Percentiles rank a stretch among this genome's conserved stretches.
phyloP scores from a whole-genome alignment of 1,284 basidiomycete species.

The Cryptococcus floricola region DNA sequence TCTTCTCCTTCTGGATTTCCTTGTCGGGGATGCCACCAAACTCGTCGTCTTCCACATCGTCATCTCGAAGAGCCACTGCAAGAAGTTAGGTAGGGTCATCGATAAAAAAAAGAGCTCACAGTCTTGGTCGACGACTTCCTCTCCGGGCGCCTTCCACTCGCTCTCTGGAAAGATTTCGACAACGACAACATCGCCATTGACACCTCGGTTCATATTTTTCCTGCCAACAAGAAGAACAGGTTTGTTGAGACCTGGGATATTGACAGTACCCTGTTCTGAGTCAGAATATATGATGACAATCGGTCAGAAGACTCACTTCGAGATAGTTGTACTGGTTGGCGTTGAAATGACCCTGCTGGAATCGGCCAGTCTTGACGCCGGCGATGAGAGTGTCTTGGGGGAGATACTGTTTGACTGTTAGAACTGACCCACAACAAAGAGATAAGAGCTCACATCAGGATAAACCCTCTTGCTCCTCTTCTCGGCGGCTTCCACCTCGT shows the following conservation, averaged over 20 bases:
- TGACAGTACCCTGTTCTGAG: conserved; percentile 71
- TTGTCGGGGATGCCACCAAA: conserved; percentile 50
- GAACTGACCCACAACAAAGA: neutral
- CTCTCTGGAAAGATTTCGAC: conserved; percentile 81
- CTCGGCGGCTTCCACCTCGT: conserved; percentile 51
- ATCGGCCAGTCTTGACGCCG: conserved; percentile 77
- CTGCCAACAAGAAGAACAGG: conserved; percentile 82
- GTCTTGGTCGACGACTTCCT: conserved; percentile 92
- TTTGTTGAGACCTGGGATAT: conserved; percentile 66
- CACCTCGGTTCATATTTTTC: conserved; percentile 91
- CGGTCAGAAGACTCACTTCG: conserved; percentile 54
- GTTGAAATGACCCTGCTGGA: conserved; percentile 91
- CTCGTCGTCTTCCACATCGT: conserved; percentile 72
- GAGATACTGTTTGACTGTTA: conserved; percentile 63
- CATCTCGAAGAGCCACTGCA: conserved; percentile 78
- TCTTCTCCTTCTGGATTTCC: conserved; percentile 31
- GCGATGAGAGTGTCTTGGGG: conserved; percentile 68
- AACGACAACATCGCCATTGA: conserved; percentile 89
- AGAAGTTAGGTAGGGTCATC: neutral
- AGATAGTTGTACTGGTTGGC: conserved; percentile 95
- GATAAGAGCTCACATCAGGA: conserved; percentile 59
- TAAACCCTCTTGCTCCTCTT: conserved; percentile 61
- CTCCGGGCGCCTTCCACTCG: conserved; percentile 89
- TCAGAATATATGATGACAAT: neutral
- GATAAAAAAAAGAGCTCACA: conserved; percentile 51